These are phyloP conservation scores for Leccinum truebloodii DNA, from an alignment of 768 basidiomycete genomes.

Conservation along the genomic window DNA sequence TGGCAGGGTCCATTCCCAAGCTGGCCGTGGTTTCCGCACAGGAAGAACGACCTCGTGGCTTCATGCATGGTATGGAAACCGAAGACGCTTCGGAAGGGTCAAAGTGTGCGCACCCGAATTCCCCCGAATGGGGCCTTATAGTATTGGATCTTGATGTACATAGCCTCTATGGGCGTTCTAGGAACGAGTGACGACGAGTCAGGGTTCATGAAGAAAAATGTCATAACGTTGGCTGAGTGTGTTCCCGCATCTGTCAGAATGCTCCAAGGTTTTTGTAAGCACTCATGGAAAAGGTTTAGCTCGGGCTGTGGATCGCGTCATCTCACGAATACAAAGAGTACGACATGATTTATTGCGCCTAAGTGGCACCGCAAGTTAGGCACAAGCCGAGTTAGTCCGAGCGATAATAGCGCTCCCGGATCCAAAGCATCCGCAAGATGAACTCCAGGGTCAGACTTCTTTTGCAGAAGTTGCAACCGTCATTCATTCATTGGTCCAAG, in stretches of 20 bases:
- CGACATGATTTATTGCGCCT: neutral
- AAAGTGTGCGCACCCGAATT: slow-evolving; percentile 9
- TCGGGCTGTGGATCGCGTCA: neutral
- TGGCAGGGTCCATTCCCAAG: slow-evolving; percentile 18
- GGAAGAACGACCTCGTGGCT: slow-evolving; percentile 24
- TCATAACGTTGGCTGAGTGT: neutral
- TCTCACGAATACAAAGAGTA: neutral
- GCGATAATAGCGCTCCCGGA: slow-evolving; percentile 16
- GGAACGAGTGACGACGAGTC: slow-evolving; percentile 3
- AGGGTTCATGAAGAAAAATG: neutral
- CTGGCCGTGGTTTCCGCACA: slow-evolving; percentile 10
- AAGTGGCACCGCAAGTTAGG: neutral
- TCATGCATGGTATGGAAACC: slow-evolving; percentile 2
- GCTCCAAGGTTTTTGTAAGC: neutral
- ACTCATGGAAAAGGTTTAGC: neutral
- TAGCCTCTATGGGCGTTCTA: neutral
- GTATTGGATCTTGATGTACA: neutral
- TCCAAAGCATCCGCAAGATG: slow-evolving; percentile 12
- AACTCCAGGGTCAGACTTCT: slow-evolving; percentile 10
- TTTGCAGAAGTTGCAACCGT: slow-evolving; percentile 1
- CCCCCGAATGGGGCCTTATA: slow-evolving; percentile 10
- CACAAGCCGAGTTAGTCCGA: slow-evolving; percentile 14
- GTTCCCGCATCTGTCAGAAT: neutral
- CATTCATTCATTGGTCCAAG: slow-evolving; percentile 1
- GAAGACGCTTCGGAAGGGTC: slow-evolving; percentile 14